These are phyloP conservation scores for Pelargonium nanum DNA, from an alignment of 345 rosid species.

Conservation along the genomic window DNA sequence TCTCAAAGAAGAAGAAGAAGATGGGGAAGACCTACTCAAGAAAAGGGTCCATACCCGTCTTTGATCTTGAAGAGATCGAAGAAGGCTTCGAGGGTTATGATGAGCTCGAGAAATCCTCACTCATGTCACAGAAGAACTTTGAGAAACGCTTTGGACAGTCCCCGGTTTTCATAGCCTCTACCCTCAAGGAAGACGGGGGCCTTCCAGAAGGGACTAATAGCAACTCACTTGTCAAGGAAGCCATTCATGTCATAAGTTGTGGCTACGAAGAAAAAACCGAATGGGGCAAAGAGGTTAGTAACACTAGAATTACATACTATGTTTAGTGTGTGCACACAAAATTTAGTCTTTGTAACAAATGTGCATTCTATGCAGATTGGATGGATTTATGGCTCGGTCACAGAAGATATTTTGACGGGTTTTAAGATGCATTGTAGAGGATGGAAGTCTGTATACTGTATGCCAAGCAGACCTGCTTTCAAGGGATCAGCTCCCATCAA, in stretches of 20 bases:
- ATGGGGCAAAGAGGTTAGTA: constrained; percentile 92
- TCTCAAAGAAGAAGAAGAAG: constrained; percentile 57
- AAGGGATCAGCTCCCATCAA: constrained; percentile 96
- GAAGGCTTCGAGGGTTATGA: constrained; percentile 97
- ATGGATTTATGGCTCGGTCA: constrained; percentile 91
- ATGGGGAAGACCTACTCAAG: constrained; percentile 52
- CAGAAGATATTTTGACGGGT: constrained; percentile 86
- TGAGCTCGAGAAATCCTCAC: constrained; percentile 80
- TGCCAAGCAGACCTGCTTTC: constrained; percentile 77
- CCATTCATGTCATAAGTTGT: constrained; percentile 89
- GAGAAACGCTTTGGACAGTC: constrained; percentile 95
- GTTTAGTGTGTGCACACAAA: not conserved
- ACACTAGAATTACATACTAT: not conserved
- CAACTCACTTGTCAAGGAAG: constrained; percentile 71
- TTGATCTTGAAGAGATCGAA: constrained; percentile 89
- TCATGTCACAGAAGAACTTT: constrained; percentile 90
- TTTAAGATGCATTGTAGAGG: constrained; percentile 98
- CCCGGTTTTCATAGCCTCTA: constrained; percentile 81
- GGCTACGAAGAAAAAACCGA: constrained; percentile 96
- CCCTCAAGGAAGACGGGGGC: constrained; percentile 91
- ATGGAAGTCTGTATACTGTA: constrained; percentile 83
- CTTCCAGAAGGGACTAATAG: constrained; percentile 82
- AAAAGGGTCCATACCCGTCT: constrained; percentile 46
- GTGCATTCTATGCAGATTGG: constrained; percentile 48
- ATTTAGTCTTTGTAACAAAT: no score